These are phyloP conservation scores for Laguncularia racemosa DNA, from an alignment of 345 rosid genomes.

Conservation along the genomic window DNA sequence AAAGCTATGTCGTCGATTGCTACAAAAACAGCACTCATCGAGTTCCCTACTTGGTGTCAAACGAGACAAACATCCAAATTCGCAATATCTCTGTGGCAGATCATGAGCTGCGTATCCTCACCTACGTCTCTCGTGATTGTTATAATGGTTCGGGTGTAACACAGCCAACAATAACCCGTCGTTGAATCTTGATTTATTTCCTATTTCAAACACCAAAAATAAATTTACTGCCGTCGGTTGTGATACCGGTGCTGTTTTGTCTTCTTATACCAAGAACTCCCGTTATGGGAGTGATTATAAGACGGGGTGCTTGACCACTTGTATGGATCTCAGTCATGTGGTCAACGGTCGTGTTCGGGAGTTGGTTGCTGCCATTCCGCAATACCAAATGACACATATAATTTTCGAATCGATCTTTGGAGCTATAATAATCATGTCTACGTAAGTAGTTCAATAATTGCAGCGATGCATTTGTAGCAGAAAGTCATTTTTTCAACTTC, in stretches of 20 bases:
- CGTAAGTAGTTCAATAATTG: constrained; percentile 14
- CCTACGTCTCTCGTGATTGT: constrained; percentile 1
- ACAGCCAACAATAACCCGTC: neutral
- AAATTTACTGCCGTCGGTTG: too few species aligned
- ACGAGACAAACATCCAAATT: too few species aligned
- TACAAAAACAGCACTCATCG: too few species aligned
- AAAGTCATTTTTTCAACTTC: constrained; percentile 10
- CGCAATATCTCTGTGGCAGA: too few species aligned
- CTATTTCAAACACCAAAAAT: constrained; percentile 7
- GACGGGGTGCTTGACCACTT: constrained; percentile 37
- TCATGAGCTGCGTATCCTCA: neutral
- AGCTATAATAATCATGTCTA: constrained; percentile 5
- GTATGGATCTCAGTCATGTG: constrained; percentile 5
- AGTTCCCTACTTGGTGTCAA: too few species aligned
- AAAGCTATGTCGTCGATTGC: too few species aligned
- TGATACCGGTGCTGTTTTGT: neutral
- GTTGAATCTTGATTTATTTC: neutral
- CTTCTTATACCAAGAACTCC: neutral
- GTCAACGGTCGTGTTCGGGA: constrained; percentile 22
- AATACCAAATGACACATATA: neutral
- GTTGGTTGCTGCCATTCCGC: constrained; percentile 36
- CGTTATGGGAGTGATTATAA: constrained; percentile 14
- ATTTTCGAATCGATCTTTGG: neutral
- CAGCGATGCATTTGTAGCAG: constrained; percentile 22
- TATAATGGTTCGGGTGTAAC: neutral